Evolutionary conservation across 257 asterid species (phyloP).

Genomic region (Solanum habrochaites): DNA sequence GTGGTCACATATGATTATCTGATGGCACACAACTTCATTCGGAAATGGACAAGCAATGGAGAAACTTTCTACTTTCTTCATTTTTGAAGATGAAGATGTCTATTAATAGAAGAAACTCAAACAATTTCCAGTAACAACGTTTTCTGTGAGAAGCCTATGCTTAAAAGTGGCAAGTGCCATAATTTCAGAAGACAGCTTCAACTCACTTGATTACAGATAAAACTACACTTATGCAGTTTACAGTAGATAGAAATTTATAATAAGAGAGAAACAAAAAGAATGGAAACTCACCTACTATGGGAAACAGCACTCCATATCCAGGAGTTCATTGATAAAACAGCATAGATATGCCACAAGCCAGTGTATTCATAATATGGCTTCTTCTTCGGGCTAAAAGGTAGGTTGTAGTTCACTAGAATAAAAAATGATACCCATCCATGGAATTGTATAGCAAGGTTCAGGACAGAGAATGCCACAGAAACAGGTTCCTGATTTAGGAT

Average conservation of each 20-base stretch:
- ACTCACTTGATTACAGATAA: background rate
- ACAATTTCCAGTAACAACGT: background rate
- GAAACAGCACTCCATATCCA: slow-evolving; percentile 89
- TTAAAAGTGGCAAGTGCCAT: background rate
- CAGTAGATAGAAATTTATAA: background rate
- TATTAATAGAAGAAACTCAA: background rate
- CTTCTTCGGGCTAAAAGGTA: slow-evolving; percentile 52
- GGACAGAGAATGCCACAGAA: slow-evolving; percentile 76
- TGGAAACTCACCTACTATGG: slow-evolving; percentile 55
- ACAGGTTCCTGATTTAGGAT: slow-evolving; percentile 63
- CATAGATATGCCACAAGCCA: slow-evolving; percentile 76
- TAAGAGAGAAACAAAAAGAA: background rate
- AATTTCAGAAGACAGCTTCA: background rate
- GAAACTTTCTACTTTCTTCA: background rate
- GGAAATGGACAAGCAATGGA: background rate
- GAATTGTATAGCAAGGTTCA: slow-evolving; percentile 80
- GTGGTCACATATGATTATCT: background rate
- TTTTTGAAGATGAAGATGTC: background rate
- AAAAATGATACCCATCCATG: slow-evolving; percentile 92
- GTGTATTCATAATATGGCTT: slow-evolving; percentile 70
- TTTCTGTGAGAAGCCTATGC: background rate
- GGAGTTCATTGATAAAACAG: slow-evolving; percentile 60
- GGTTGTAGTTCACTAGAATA: slow-evolving; percentile 70
- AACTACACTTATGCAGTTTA: background rate
- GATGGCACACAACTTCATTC: background rate